phyloP scores from a whole-genome alignment of 306 rosid genomes.

The Casuarina cunninghamiana region DNA sequence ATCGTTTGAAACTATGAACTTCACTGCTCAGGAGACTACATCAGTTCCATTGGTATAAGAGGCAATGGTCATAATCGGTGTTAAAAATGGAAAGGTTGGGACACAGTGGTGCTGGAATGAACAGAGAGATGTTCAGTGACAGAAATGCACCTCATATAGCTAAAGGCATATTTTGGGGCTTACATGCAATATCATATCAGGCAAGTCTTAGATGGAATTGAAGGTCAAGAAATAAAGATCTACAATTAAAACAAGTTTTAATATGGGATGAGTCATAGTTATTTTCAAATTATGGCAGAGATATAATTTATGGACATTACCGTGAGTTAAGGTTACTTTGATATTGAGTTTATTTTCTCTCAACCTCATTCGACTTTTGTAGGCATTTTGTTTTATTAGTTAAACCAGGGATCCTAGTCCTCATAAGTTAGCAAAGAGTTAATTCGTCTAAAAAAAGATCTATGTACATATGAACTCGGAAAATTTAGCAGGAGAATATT shows the following conservation, averaged over 20 bases:
- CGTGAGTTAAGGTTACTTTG: neutral
- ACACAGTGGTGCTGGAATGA: neutral
- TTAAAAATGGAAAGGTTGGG: neutral
- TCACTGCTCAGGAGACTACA: neutral
- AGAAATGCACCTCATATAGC: neutral
- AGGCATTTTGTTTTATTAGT: neutral
- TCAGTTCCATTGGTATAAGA: neutral
- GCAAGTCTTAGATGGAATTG: neutral
- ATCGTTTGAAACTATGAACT: neutral
- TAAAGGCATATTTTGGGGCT: neutral
- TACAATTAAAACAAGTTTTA: too few relatives aligned
- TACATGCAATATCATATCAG: neutral
- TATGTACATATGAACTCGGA: too few relatives aligned
- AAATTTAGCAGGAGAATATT: too few relatives aligned
- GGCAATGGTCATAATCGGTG: neutral
- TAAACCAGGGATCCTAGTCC: too few relatives aligned
- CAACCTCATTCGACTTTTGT: neutral
- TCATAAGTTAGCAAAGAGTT: too few relatives aligned
- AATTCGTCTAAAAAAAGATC: too few relatives aligned
- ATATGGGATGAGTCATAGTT: neutral
- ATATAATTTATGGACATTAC: neutral
- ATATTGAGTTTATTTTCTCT: neutral
- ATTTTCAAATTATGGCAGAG: neutral
- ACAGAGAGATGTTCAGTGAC: neutral
- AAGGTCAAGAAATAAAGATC: neutral